A percentile compares a stretch with the other conserved stretches of the same genome.
Evolutionary conservation across 305 asterid species (phyloP).

Genomic region (Euphrasia arctica): DNA sequence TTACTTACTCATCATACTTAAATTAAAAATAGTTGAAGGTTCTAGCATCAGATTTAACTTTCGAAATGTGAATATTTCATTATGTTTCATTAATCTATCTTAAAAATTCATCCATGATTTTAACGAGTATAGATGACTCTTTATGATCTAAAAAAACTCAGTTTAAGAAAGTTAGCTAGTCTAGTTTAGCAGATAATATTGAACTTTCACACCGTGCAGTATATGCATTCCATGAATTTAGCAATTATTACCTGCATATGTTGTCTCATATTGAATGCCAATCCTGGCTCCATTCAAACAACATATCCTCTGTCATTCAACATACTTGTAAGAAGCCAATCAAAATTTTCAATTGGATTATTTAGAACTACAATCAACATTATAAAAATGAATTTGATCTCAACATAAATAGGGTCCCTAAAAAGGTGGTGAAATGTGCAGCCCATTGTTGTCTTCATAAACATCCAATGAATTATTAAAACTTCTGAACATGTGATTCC

Average conservation of each 20-base stretch:
- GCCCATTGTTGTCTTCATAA: constrained; percentile 2
- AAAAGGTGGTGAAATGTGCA: constrained; percentile 11
- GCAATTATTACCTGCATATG: constrained; percentile 74
- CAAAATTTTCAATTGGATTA: constrained; percentile 16
- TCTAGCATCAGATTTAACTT: not conserved
- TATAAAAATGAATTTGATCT: not conserved
- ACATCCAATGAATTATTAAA: not conserved
- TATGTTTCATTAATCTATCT: constrained; percentile 4
- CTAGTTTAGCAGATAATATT: not conserved
- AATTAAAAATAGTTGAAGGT: not conserved
- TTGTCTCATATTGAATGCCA: constrained; percentile 85
- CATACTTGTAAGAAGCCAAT: constrained; percentile 24
- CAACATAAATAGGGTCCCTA: not conserved
- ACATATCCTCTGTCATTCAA: constrained; percentile 67
- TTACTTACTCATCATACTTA: constrained; percentile 2
- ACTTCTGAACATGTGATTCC: not conserved
- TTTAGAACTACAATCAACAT: not conserved
- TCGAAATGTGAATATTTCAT: constrained; percentile 17
- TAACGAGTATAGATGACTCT: not conserved
- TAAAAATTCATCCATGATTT: too few relatives aligned
- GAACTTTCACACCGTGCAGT: constrained; percentile 4
- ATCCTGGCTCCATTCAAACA: constrained; percentile 95
- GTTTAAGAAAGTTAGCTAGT: too few relatives aligned
- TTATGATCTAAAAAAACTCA: too few relatives aligned
- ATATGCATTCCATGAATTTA: constrained; percentile 8